Conservation (phyloP, 2,329 filamentous ascomycete genomes). For the Tolypocladium ovalisporum region DNA sequence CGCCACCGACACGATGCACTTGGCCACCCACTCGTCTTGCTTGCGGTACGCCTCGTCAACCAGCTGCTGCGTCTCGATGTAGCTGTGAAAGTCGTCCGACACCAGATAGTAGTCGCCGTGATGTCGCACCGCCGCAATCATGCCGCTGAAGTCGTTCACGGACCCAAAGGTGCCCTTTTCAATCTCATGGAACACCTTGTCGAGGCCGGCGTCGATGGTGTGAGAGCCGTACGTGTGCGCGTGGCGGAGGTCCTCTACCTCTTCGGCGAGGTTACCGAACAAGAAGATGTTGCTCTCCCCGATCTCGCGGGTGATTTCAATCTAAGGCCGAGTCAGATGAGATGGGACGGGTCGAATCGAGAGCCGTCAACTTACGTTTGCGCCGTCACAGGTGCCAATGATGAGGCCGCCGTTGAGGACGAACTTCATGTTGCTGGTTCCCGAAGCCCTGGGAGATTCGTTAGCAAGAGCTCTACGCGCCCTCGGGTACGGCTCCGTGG, state of each 20-base stretch:
- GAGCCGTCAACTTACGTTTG: conserved; percentile 58
- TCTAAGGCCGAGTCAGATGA: conserved; percentile 30
- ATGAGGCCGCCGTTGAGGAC: conserved; percentile 94
- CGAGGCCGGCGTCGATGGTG: conserved; percentile 63
- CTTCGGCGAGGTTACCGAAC: conserved; percentile 90
- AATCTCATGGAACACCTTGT: conserved; percentile 76
- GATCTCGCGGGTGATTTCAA: conserved; percentile 95
- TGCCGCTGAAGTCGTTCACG: conserved; percentile 63
- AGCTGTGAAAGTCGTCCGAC: conserved; percentile 93
- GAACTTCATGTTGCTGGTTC: conserved; percentile 99
- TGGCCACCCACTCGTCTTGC: conserved; percentile 84
- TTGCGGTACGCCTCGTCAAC: conserved; percentile 90
- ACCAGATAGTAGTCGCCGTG: conserved; percentile 98
- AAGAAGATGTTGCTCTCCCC: conserved; percentile 97
- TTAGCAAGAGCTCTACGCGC: conserved; percentile 1
- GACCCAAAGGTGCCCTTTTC: conserved; percentile 73
- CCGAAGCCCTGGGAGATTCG: conserved; percentile 41
- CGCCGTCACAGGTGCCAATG: conserved; percentile 95
- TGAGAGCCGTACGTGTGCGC: conserved; percentile 75
- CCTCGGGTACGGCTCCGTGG: too few species aligned
- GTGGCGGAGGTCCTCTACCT: conserved; percentile 93
- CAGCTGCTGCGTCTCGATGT: conserved; percentile 79
- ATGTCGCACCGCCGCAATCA: conserved; percentile 76
- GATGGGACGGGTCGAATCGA: not conserved
- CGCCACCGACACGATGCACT: conserved; percentile 78